Evolutionary conservation across 2,329 filamentous ascomycete species (phyloP).

Genomic region (Cordyceps javanica): DNA sequence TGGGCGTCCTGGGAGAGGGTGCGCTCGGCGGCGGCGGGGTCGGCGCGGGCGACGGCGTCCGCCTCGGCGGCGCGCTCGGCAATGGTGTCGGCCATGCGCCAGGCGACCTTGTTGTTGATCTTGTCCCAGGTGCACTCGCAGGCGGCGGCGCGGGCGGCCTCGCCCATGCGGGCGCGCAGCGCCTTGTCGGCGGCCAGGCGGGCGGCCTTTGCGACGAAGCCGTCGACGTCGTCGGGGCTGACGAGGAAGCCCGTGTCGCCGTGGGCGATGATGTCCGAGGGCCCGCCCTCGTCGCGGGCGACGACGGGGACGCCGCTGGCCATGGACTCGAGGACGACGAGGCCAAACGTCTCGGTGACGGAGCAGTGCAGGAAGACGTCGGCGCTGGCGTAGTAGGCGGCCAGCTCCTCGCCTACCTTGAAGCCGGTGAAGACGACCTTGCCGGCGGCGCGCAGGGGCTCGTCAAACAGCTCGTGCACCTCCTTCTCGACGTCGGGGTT

Average conservation of each 20-base stretch:
- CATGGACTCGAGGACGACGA: conserved; percentile 67
- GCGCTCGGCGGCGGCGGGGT: conserved; percentile 12
- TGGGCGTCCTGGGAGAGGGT: conserved; percentile 19
- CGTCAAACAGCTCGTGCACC: conserved; percentile 54
- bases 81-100: conserved; percentile 53
- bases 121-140: conserved; percentile 63
- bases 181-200: conserved; percentile 39
- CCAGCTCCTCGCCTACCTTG: conserved; percentile 53
- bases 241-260: conserved; percentile 56
- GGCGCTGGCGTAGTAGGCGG: conserved; percentile 60
- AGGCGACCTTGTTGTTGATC: conserved; percentile 64
- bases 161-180: conserved; percentile 40
- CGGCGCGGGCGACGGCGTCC: conserved; percentile 15
- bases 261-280: conserved; percentile 59
- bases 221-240: conserved; percentile 50
- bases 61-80: conserved; percentile 35
- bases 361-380: conserved; percentile 69
- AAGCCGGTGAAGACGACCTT: conserved; percentile 63
- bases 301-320: conserved; percentile 64
- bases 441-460: conserved; percentile 37
- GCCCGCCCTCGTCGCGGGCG: conserved; percentile 62
- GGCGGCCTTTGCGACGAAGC: conserved; percentile 49
- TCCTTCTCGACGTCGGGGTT: conserved; percentile 57
- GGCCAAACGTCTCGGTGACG: conserved; percentile 64
- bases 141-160: conserved; percentile 47